Evolutionary conservation across 225 moss, liverwort and hornwort species (phyloP), one percentile per base, ranked within the genome.

Genomic region (Sphagnum contortum): DNA sequence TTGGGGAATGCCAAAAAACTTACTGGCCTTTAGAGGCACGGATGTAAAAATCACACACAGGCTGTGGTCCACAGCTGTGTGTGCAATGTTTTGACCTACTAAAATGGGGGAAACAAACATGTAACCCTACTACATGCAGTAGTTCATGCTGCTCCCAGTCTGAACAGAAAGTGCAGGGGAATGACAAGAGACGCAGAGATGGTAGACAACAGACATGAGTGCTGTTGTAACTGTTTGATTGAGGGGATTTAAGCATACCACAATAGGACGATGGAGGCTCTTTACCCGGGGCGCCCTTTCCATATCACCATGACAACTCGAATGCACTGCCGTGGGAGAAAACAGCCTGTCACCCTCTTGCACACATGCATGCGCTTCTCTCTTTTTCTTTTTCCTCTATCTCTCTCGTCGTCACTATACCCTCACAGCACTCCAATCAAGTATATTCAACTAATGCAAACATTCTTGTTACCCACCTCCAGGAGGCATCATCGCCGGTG

Each of bases 301-400:
- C 94, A 91, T 89, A 86, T 94, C 94, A 94, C 94, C 94, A 89
- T 89, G 89, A 89, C 91, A 89, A 88, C 84, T 91, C 88, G 94
- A 86, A 89, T 88, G 84, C 91, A 91, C 94, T 94, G 94, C 89
- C 89, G 94, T 88, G 81, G 94, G 94, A 94, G 88, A 89, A 94
- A 94, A 91, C 91, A 89, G 91, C 82, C 94, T 86, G 94, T 94
- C 94, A 94, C 94, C 94, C 91, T 87, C 86, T 89, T 91, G 91
- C 89, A 94, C 91, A 91, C 89, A 91, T 88, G 75, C 77, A 91
- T 80, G 71, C 75, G 83, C 75, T 68, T 72, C 76, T 66, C 66
- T 73, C 70, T 72, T 52, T 52, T 48, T 59, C 72, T 73, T 67
- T 70, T 44, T 69, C 10, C 64, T 58, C 66, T 64, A 70, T 80